These are phyloP conservation scores for Pseudopithomyces maydicus DNA, from an alignment of 2,329 filamentous ascomycete genomes.

Conservation along the genomic window DNA sequence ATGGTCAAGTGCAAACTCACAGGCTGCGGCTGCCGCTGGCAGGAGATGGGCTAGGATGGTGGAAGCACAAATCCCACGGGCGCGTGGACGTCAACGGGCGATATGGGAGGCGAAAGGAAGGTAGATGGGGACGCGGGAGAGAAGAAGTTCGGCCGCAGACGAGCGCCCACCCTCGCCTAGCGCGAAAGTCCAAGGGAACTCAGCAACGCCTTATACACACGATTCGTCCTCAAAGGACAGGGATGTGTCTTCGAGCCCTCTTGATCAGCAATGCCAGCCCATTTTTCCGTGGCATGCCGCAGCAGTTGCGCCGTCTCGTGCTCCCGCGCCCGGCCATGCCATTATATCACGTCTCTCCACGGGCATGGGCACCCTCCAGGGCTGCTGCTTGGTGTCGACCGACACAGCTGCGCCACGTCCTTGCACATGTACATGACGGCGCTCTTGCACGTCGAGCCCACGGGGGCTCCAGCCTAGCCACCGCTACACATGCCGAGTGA, in stretches of 20 bases:
- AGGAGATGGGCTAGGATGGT: constrained; percentile 11
- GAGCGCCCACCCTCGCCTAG: constrained; percentile 6
- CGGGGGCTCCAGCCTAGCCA: constrained; percentile 1
- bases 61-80: constrained; percentile 9
- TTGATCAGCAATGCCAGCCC: constrained; percentile 4
- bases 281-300: background rate
- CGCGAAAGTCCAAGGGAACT: too few relatives aligned
- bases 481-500: too few relatives aligned
- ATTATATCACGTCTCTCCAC: constrained; percentile 11
- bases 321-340: background rate
- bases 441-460: background rate
- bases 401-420: constrained; percentile 13
- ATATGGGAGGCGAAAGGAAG: constrained; percentile 10
- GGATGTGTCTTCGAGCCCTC: background rate
- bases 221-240: constrained; percentile 11
- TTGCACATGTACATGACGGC: constrained; percentile 4
- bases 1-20: constrained; percentile 10
- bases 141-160: constrained; percentile 14
- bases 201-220: background rate
- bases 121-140: constrained; percentile 11
- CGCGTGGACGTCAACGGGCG: background rate
- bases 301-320: background rate
- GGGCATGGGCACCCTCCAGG: too few relatives aligned
- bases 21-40: constrained; percentile 25
- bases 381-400: constrained; percentile 8